Conservation (phyloP, 805 yeast genomes). For the Metschnikowia aberdeeniae region DNA sequence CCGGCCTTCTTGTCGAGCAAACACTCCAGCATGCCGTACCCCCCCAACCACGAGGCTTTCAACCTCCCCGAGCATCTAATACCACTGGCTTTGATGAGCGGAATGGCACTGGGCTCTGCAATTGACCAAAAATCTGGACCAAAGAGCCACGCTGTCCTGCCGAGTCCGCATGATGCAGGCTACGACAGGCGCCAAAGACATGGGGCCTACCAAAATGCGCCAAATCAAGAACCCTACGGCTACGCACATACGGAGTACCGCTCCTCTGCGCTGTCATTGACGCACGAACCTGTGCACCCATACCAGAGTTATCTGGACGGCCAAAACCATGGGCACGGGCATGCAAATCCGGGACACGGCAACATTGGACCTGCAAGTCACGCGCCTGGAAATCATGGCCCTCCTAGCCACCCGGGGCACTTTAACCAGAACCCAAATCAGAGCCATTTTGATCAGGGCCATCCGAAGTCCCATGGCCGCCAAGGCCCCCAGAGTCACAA, state of each 20-base stretch:
- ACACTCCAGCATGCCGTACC: slow-evolving; percentile 3
- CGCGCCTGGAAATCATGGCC: too few species aligned
- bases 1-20: not conserved
- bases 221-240: not conserved
- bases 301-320: slow-evolving; percentile 7
- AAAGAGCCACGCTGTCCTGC: not conserved
- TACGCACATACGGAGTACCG: not conserved
- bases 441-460: not conserved
- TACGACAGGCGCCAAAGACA: not conserved
- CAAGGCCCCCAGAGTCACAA: not conserved
- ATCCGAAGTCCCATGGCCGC: slow-evolving; percentile 7
- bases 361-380: too few species aligned
- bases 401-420: too few species aligned
- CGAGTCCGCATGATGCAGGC: not conserved
- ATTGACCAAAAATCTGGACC: not conserved
- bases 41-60: slow-evolving; percentile 16
- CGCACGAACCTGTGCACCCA: not conserved
- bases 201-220: not conserved
- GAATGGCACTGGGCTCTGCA: too few species aligned
- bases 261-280: slow-evolving; percentile 6
- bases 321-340: slow-evolving; percentile 6
- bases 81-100: slow-evolving; percentile 20
- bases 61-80: slow-evolving; percentile 26
- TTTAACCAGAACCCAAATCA: too few species aligned
- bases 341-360: not conserved